These are phyloP conservation scores for Penicillium angulare DNA, from an alignment of 495 filamentous ascomycete genomes.

Conservation along the genomic window DNA sequence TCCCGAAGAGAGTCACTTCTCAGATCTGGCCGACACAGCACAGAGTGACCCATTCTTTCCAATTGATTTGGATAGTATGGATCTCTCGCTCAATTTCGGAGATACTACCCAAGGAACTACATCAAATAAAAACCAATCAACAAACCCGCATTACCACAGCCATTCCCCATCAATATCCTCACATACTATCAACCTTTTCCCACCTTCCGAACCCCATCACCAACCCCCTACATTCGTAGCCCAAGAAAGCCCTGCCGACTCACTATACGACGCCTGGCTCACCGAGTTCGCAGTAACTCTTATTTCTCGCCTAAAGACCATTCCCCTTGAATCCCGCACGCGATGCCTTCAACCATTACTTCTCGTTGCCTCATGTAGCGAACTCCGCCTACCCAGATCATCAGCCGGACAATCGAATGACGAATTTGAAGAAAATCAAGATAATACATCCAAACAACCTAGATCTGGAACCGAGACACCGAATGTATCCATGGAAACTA, in stretches of 20 bases:
- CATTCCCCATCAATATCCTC: background rate
- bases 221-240: background rate
- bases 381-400: constrained; percentile 42
- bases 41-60: constrained; percentile 29
- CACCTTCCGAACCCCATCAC: background rate
- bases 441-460: background rate
- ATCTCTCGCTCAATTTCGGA: constrained; percentile 20
- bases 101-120: background rate
- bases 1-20: constrained; percentile 12
- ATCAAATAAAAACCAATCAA: constrained; percentile 2
- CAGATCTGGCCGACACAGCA: background rate
- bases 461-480: constrained; percentile 18
- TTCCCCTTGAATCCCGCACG: constrained; percentile 54
- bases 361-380: constrained; percentile 48
- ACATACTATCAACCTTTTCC: constrained; percentile 7
- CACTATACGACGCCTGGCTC: constrained; percentile 45
- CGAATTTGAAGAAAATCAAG: background rate
- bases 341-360: constrained; percentile 55
- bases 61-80: constrained; percentile 26
- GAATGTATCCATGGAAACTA: constrained; percentile 43
- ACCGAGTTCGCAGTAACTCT: constrained; percentile 53
- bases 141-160: background rate
- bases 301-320: constrained; percentile 47
- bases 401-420: background rate
- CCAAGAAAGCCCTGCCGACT: background rate